phyloP scores from a whole-genome alignment of 495 filamentous ascomycete species.

The Neurospora sublineolata region DNA sequence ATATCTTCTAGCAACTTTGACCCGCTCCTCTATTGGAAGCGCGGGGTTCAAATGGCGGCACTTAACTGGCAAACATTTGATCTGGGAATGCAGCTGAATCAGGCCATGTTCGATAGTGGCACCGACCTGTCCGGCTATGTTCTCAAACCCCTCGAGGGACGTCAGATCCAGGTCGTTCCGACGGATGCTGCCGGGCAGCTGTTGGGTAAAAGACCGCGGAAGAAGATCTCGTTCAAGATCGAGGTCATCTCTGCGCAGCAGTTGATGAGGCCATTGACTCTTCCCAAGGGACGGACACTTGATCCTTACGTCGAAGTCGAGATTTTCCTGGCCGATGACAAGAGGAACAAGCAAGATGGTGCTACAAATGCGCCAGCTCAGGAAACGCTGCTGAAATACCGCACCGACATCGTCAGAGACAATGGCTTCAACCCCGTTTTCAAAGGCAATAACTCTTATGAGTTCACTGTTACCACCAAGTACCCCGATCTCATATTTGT shows the following conservation, averaged over 20 bases:
- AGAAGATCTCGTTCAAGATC: conserved; percentile 70
- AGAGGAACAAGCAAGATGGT: conserved; percentile 41
- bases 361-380: conserved; percentile 34
- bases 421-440: conserved; percentile 92
- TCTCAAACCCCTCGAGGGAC: conserved; percentile 78
- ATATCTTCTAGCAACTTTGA: conserved; percentile 85
- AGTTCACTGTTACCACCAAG: conserved; percentile 71
- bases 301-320: conserved; percentile 94
- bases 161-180: conserved; percentile 42
- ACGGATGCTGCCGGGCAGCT: conserved; percentile 33
- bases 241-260: conserved; percentile 90
- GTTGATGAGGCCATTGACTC: conserved; percentile 66
- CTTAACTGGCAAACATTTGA: conserved; percentile 99
- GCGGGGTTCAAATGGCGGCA: conserved; percentile 91
- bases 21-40: conserved; percentile 82
- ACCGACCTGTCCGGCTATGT: conserved; percentile 83
- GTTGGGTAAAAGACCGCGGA: conserved; percentile 52
- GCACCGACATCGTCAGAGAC: conserved; percentile 64
- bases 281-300: conserved; percentile 59
- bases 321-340: conserved; percentile 88
- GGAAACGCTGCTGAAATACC: conserved; percentile 53
- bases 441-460: conserved; percentile 44
- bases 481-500: conserved; percentile 91
- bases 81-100: conserved; percentile 85
- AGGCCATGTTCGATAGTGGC: conserved; percentile 95